Conservation (phyloP, 78 protist genomes). For the Anaeramoeba ignava region DNA sequence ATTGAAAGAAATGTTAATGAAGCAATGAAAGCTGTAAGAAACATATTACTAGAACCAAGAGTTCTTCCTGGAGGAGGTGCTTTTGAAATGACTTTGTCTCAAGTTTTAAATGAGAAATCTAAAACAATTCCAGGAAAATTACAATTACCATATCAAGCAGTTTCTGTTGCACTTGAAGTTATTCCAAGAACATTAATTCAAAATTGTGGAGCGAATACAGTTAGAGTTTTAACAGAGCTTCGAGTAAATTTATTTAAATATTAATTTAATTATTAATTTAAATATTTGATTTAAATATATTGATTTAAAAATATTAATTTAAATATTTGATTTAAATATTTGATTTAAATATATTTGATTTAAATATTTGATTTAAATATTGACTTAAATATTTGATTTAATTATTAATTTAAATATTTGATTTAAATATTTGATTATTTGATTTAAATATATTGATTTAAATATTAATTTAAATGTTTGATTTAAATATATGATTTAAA, state of each 20-base stretch:
- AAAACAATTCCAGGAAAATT: conserved; percentile 64
- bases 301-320: background rate
- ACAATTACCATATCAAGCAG: conserved; percentile 82
- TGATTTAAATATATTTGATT: too few species aligned
- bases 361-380: too few species aligned
- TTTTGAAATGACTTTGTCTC: conserved; percentile 82
- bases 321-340: too few species aligned
- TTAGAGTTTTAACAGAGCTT: conserved; percentile 86
- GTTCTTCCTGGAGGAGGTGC: conserved; percentile 99
- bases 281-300: too few species aligned
- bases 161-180: conserved; percentile 75
- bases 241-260: conserved; percentile 22
- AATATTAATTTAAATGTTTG: too few species aligned
- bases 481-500: too few species aligned
- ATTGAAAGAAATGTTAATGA: conserved; percentile 77
- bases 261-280: background rate
- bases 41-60: conserved; percentile 78
- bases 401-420: too few species aligned
- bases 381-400: too few species aligned
- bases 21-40: conserved; percentile 94
- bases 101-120: conserved; percentile 29
- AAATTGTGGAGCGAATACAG: conserved; percentile 93
- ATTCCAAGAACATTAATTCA: conserved; percentile 88
- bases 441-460: too few species aligned
- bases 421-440: too few species aligned